Conservation (phyloP, 352 stramenopile species). For the Detonula confervacea region DNA sequence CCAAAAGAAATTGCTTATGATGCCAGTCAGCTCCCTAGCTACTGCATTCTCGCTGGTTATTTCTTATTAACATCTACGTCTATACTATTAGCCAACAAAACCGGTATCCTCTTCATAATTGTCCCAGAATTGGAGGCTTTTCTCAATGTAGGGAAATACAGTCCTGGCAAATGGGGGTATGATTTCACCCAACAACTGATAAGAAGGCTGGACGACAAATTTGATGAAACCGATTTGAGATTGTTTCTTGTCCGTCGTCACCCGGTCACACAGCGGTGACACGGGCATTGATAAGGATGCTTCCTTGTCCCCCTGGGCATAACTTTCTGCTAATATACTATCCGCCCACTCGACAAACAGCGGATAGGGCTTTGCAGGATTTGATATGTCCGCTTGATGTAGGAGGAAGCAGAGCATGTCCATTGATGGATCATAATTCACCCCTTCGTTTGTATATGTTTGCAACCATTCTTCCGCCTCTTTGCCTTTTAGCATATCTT, state of each 20-base stretch:
- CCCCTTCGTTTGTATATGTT: slow-evolving; percentile 42
- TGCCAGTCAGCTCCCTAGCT: too few relatives aligned
- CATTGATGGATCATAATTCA: slow-evolving; percentile 32
- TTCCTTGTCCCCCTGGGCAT: slow-evolving; percentile 94
- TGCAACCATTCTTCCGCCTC: slow-evolving; percentile 31
- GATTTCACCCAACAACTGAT: slow-evolving; percentile 55
- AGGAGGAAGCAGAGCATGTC: slow-evolving; percentile 71
- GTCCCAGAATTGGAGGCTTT: slow-evolving; percentile 64
- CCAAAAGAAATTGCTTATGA: too few relatives aligned
- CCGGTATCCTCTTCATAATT: slow-evolving; percentile 13
- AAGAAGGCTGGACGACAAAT: slow-evolving; percentile 84
- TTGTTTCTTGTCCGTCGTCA: slow-evolving; percentile 87
- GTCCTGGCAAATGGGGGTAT: slow-evolving; percentile 48
- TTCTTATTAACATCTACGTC: slow-evolving; percentile 15
- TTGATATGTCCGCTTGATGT: slow-evolving; percentile 93
- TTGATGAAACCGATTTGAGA: slow-evolving; percentile 93
- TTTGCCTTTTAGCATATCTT: slow-evolving; percentile 44
- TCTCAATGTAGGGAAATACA: slow-evolving; percentile 50
- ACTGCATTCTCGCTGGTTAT: neutral
- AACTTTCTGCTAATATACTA: slow-evolving; percentile 93
- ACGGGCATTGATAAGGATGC: slow-evolving; percentile 90
- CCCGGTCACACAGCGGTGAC: slow-evolving; percentile 93
- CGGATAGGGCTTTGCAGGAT: slow-evolving; percentile 90
- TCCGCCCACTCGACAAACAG: slow-evolving; percentile 92
- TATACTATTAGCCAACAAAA: neutral